phyloP scores from a whole-genome alignment of 2,329 filamentous ascomycete genomes.

The Penicillium sclerotiorum region DNA sequence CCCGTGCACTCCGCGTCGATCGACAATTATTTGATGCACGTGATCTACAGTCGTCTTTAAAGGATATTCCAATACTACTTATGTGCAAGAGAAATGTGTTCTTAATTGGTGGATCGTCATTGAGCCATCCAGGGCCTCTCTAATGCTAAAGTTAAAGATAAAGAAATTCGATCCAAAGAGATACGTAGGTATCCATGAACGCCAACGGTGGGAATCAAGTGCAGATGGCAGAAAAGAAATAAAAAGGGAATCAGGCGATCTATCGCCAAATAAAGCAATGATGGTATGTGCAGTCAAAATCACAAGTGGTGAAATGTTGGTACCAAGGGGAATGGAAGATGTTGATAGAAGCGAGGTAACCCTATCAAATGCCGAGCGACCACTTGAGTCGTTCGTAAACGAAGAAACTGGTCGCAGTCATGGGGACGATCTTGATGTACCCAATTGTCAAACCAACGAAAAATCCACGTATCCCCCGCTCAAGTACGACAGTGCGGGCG shows the following conservation, averaged over 20 bases:
- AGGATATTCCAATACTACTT: no score
- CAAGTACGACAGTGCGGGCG: conserved; percentile 69
- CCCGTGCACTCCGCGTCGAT: conserved; percentile 13
- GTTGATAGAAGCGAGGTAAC: background rate
- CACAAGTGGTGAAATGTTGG: conserved; percentile 6
- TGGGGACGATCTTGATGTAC: conserved; percentile 89
- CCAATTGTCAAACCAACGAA: conserved; percentile 93
- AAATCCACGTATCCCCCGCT: conserved; percentile 79
- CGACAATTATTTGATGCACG: background rate
- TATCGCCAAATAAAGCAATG: conserved; percentile 16
- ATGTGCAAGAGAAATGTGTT: background rate
- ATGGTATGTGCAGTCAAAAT: conserved; percentile 7
- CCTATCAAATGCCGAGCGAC: conserved; percentile 64
- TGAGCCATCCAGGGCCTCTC: conserved; percentile 15
- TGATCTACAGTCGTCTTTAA: background rate
- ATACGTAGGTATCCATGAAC: conserved; percentile 21
- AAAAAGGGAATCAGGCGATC: no score
- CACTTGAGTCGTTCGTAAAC: conserved; percentile 68
- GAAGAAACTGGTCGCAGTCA: conserved; percentile 75
- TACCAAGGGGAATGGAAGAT: background rate
- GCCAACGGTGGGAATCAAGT: conserved; percentile 23
- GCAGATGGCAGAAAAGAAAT: no score
- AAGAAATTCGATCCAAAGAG: background rate
- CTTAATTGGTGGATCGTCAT: background rate
- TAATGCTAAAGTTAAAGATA: conserved; percentile 13